Evolutionary conservation across 2,329 filamentous ascomycete genomes (phyloP).

Genomic region (Tolypocladium guangdongense): DNA sequence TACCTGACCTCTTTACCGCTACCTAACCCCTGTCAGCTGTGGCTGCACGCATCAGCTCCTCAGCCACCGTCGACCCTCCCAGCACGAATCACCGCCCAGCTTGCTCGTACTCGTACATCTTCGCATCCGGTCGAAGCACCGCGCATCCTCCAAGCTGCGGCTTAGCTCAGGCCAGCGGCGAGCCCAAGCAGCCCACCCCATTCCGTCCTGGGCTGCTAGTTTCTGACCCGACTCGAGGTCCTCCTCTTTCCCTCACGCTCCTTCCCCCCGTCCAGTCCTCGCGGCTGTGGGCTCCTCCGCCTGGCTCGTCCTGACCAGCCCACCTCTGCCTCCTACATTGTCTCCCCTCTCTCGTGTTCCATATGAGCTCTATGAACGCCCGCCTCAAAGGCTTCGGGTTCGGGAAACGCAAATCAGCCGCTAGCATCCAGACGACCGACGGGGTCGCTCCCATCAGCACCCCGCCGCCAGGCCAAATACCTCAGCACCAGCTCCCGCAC

Average conservation of each 20-base stretch:
- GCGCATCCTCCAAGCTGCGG: background rate
- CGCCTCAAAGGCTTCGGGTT: constrained; percentile 72
- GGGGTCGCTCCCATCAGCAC: constrained; percentile 21
- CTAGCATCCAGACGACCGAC: constrained; percentile 45
- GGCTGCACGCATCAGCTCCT: background rate
- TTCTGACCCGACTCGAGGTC: constrained; percentile 1
- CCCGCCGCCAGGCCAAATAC: constrained; percentile 36
- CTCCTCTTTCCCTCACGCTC: background rate
- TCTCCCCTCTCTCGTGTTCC: constrained; percentile 17
- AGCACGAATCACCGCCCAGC: background rate
- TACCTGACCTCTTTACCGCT: background rate
- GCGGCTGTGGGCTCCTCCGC: constrained; percentile 6
- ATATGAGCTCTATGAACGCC: constrained; percentile 70
- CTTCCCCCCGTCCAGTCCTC: constrained; percentile 4
- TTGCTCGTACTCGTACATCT: too few relatives aligned
- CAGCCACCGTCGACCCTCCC: background rate
- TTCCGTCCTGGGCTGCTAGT: constrained; percentile 1
- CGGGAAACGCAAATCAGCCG: constrained; percentile 66
- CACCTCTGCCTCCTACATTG: constrained; percentile 2
- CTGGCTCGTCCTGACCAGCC: constrained; percentile 3
- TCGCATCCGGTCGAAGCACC: background rate
- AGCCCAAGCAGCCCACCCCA: constrained; percentile 2
- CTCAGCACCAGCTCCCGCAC: constrained; percentile 32
- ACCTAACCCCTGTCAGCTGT: background rate
- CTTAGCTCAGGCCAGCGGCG: constrained; percentile 2